Conservation (phyloP, 2,329 filamentous ascomycete species). For the Pseudogymnoascus verrucosus region DNA sequence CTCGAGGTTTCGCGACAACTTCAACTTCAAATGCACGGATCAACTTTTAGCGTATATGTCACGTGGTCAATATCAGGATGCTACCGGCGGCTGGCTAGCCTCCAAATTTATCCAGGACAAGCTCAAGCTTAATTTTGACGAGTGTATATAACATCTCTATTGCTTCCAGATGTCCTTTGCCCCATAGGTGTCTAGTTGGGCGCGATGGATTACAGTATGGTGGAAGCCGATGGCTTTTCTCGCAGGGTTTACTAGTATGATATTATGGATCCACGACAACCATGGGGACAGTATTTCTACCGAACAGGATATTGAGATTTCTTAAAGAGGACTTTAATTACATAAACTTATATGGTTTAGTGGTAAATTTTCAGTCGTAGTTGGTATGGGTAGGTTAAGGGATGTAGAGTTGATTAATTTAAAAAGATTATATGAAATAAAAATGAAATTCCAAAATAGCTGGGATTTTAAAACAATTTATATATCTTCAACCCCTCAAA, state of each 20-base stretch:
- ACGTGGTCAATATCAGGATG: neutral
- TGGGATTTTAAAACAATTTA: neutral
- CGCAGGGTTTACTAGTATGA: neutral
- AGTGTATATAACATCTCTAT: neutral
- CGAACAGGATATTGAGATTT: neutral
- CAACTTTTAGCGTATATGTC: neutral
- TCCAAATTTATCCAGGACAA: neutral
- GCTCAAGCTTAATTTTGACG: neutral
- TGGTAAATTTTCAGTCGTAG: neutral
- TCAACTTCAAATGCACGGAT: neutral
- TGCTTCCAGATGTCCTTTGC: neutral
- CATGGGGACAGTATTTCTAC: neutral
- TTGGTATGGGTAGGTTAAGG: neutral
- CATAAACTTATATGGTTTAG: neutral
- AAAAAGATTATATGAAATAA: neutral
- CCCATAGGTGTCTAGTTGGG: neutral
- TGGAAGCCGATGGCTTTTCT: neutral
- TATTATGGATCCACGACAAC: neutral
- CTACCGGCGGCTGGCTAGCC: too few species aligned
- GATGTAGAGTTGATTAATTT: neutral
- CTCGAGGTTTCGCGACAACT: slow-evolving; percentile 1
- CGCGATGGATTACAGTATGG: neutral
- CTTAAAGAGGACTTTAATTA: neutral
- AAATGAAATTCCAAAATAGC: neutral
- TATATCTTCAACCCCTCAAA: neutral